A percentile compares a stretch with the other conserved stretches of the same genome.
Conservation (phyloP, 176 grass and related monocot species). For the barley (Hordeum vulgare) region MorexV3_pseudomolecules_assembly NC_058518.1:78111621-78112120, state of each 20-base stretch:
- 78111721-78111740: too few species aligned
- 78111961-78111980: neutral
- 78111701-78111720: too few species aligned
- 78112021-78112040: neutral
- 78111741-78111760: too few species aligned
- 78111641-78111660: too few species aligned
- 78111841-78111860: neutral
- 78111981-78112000: neutral
- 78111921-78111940: neutral
- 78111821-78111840: too few species aligned
- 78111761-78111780: too few species aligned
- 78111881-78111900: neutral
- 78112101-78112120: neutral
- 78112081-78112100: neutral
- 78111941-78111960: neutral
- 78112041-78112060: neutral
- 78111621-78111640: too few species aligned
- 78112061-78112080: neutral
- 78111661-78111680: too few species aligned
- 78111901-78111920: neutral
- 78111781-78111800: too few species aligned
- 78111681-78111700: too few species aligned
- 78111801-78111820: too few species aligned
- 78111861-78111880: neutral
- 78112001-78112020: neutral